Conservation (phyloP, 2,329 filamentous ascomycete genomes). For the Lasiodiplodia sp. region DNA sequence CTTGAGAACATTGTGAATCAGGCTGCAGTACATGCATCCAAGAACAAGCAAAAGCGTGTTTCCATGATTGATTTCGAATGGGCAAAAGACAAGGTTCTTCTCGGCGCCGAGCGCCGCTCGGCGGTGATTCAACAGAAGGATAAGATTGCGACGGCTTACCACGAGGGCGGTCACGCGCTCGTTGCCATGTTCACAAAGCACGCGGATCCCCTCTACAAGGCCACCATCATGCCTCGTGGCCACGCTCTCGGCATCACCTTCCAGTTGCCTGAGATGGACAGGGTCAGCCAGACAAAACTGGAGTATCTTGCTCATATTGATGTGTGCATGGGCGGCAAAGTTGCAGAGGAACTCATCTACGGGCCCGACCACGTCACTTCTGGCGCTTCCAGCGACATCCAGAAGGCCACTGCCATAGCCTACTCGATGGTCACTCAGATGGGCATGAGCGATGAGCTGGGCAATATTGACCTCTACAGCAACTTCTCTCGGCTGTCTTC, state of each 20-base stretch:
- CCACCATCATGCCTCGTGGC: constrained; percentile 93
- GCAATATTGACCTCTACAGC: constrained; percentile 85
- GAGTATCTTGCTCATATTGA: constrained; percentile 85
- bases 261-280: constrained; percentile 88
- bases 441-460: constrained; percentile 87
- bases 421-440: constrained; percentile 88
- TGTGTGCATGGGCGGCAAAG: constrained; percentile 83
- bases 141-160: constrained; percentile 94
- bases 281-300: constrained; percentile 84
- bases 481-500: constrained; percentile 84
- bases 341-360: constrained; percentile 89
- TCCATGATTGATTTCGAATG: constrained; percentile 86
- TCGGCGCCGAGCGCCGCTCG: constrained; percentile 91
- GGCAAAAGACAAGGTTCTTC: constrained; percentile 97
- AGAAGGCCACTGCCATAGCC: constrained; percentile 79
- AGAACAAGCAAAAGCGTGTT: constrained; percentile 78
- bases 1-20: constrained; percentile 97
- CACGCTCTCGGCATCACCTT: constrained; percentile 86
- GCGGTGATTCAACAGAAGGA: constrained; percentile 92
- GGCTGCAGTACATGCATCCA: constrained; percentile 92
- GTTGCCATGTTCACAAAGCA: constrained; percentile 83
- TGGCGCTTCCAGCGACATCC: constrained; percentile 84
- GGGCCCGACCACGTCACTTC: constrained; percentile 91
- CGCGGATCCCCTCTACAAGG: constrained; percentile 87
- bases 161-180: constrained; percentile 94